phyloP scores from a whole-genome alignment of 2,329 filamentous ascomycete genomes.

The Neofusicoccum sp. region DNA sequence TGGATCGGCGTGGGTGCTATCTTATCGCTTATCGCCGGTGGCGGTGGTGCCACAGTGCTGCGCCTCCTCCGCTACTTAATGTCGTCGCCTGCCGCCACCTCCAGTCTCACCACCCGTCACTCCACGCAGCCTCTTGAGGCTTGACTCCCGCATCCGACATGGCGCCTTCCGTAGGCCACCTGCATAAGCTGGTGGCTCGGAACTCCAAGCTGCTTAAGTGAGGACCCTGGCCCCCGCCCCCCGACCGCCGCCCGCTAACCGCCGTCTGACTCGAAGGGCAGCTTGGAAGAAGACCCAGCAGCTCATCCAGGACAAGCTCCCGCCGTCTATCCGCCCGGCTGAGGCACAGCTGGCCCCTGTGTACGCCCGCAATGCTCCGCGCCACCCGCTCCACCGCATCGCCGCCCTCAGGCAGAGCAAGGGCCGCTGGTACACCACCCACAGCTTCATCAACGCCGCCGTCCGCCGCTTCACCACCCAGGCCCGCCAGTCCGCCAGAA shows the following conservation, averaged over 20 bases:
- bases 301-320: slow-evolving; percentile 49
- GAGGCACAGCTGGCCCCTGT: slow-evolving; percentile 60
- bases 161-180: slow-evolving; percentile 41
- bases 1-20: neutral
- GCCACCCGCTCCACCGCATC: slow-evolving; percentile 63
- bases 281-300: slow-evolving; percentile 52
- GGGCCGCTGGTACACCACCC: slow-evolving; percentile 65
- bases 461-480: slow-evolving; percentile 57
- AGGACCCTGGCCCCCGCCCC: slow-evolving; percentile 23
- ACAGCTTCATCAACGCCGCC: slow-evolving; percentile 46
- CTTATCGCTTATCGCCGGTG: neutral
- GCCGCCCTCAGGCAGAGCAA: slow-evolving; percentile 66
- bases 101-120: slow-evolving; percentile 16
- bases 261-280: slow-evolving; percentile 37
- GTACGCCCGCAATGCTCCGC: slow-evolving; percentile 58
- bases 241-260: slow-evolving; percentile 7
- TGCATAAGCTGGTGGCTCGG: slow-evolving; percentile 45
- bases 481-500: slow-evolving; percentile 44
- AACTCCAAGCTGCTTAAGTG: slow-evolving; percentile 46
- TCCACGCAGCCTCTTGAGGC: slow-evolving; percentile 18
- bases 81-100: slow-evolving; percentile 11
- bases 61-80: neutral
- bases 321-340: slow-evolving; percentile 45
- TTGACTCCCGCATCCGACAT: slow-evolving; percentile 30
- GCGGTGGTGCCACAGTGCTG: neutral